Evolutionary conservation across 2,329 filamentous ascomycete species (phyloP).

Genomic region (Thermothelomyces thermophilus): DNA sequence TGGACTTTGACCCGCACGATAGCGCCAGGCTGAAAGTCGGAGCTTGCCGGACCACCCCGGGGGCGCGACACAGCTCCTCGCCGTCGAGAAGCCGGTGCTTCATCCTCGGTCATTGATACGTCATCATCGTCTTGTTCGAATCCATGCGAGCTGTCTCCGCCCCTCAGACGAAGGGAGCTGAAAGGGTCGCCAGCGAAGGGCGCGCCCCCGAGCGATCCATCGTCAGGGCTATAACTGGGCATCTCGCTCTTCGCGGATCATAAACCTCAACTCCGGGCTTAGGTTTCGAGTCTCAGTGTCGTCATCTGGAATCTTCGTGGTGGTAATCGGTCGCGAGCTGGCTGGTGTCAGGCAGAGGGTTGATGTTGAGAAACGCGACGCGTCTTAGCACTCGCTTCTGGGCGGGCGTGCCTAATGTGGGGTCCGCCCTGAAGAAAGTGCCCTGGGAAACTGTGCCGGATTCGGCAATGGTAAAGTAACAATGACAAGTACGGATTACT

Average conservation of each 20-base stretch:
- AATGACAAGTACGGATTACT: too few species aligned
- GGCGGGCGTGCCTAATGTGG: too few species aligned
- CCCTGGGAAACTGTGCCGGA: too few species aligned
- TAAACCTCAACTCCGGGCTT: too few species aligned
- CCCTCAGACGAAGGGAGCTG: constrained; percentile 19
- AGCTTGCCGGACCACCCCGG: constrained; percentile 16
- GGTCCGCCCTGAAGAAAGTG: too few species aligned
- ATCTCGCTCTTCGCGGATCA: too few species aligned
- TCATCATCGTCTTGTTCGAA: constrained; percentile 10
- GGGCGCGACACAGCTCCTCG: constrained; percentile 13
- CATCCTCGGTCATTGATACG: constrained; percentile 16
- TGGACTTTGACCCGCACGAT: constrained; percentile 80
- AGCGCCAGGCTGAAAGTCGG: constrained; percentile 63
- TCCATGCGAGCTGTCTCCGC: constrained; percentile 12
- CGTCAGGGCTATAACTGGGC: not conserved
- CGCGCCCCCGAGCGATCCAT: not conserved
- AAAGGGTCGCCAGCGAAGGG: constrained; percentile 13
- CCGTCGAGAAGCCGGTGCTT: constrained; percentile 9
- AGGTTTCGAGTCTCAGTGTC: not conserved
- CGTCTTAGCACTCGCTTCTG: too few species aligned
- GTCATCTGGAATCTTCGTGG: not conserved
- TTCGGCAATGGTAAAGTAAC: too few species aligned
- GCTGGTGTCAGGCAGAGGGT: not conserved
- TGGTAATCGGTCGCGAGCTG: not conserved
- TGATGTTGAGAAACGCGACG: constrained; percentile 11